Percentiles rank a stretch among this genome's conserved stretches.
Evolutionary conservation across 345 rosid genomes (phyloP).

Genomic region (Cardiospermum halicacabum): DNA sequence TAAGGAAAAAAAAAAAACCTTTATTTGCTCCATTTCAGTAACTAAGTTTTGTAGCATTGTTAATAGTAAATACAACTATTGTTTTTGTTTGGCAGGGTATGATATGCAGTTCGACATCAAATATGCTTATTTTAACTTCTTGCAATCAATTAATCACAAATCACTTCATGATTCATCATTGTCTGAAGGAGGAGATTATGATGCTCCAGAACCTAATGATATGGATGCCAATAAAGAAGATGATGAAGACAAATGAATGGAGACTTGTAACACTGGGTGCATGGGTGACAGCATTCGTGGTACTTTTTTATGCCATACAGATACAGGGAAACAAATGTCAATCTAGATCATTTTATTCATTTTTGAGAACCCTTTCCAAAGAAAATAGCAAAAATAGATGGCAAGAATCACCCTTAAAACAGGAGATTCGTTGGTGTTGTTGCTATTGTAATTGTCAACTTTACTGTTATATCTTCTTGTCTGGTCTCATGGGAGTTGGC

Average conservation of each 20-base stretch:
- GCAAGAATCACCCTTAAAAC: too few species aligned
- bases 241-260: neutral
- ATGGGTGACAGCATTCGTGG: neutral
- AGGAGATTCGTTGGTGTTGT: too few species aligned
- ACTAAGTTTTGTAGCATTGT: neutral
- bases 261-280: neutral
- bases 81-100: conserved; percentile 56
- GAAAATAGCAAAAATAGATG: too few species aligned
- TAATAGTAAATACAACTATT: neutral
- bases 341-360: neutral
- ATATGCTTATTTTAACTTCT: conserved; percentile 82
- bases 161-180: conserved; percentile 17
- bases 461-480: too few species aligned
- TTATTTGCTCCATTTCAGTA: conserved; percentile 1
- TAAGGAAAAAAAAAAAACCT: conserved; percentile 24
- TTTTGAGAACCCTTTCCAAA: too few species aligned
- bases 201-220: conserved; percentile 1
- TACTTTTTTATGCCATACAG: neutral
- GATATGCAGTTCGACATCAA: conserved; percentile 89
- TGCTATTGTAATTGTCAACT: too few species aligned
- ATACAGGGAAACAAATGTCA: neutral
- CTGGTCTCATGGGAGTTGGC: too few species aligned
- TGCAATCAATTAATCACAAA: conserved; percentile 49
- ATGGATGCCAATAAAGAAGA: neutral
- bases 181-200: conserved; percentile 18